Conservation (phyloP, 2,329 filamentous ascomycete species). For the Fusarium compactum region DNA sequence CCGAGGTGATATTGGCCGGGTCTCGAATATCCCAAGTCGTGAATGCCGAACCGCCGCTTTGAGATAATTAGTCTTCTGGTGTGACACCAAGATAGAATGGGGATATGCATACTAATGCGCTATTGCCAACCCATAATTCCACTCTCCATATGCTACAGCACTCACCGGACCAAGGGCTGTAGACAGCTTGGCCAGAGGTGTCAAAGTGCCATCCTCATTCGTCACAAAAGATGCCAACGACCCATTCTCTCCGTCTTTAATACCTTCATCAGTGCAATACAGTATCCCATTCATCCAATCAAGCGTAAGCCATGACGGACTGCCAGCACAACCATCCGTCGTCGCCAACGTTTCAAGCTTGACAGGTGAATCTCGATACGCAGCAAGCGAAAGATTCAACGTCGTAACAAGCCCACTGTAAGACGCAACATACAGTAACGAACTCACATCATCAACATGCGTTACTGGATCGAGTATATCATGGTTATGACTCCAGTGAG, state of each 20-base stretch:
- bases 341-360: constrained; percentile 57
- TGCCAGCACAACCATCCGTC: constrained; percentile 62
- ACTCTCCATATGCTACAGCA: constrained; percentile 57
- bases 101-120: constrained; percentile 59
- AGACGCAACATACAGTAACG: constrained; percentile 60
- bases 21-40: constrained; percentile 60
- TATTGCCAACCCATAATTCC: constrained; percentile 56
- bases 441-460: neutral
- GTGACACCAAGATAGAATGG: neutral
- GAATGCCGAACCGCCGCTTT: constrained; percentile 57
- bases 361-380: constrained; percentile 27
- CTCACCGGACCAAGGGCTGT: constrained; percentile 60
- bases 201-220: constrained; percentile 55
- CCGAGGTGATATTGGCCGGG: constrained; percentile 51
- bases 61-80: constrained; percentile 17
- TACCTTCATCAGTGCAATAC: constrained; percentile 72
- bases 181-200: constrained; percentile 51
- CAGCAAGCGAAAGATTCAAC: constrained; percentile 55
- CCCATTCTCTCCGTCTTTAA: constrained; percentile 58
- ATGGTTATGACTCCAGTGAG: constrained; percentile 25
- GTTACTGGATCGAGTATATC: neutral
- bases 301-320: constrained; percentile 71
- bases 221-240: constrained; percentile 59
- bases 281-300: constrained; percentile 62
- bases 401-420: constrained; percentile 63